These are phyloP conservation scores for Uronychia binucleata DNA, from an alignment of 73 alveolate genomes.

Conservation along the genomic window DNA sequence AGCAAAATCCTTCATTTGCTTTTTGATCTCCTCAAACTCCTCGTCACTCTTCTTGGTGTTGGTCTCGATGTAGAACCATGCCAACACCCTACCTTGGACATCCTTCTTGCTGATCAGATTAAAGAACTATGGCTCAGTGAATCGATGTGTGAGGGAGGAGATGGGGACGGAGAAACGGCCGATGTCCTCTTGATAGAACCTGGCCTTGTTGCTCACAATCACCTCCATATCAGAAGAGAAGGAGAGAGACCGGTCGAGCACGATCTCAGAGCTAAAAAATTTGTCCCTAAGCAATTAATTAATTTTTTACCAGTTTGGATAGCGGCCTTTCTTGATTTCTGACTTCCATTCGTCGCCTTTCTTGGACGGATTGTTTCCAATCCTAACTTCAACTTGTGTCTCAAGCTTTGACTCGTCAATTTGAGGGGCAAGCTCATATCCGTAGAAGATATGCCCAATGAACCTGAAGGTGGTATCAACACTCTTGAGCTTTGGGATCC, in stretches of 20 bases:
- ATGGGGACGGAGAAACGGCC: constrained; percentile 56
- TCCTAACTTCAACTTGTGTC: constrained; percentile 40
- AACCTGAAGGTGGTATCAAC: constrained; percentile 38
- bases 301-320: constrained; percentile 61
- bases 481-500: constrained; percentile 55
- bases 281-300: no score
- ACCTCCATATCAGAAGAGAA: constrained; percentile 59
- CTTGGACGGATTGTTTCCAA: constrained; percentile 37
- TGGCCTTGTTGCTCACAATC: constrained; percentile 1
- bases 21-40: constrained; percentile 1
- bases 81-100: constrained; percentile 45
- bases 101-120: constrained; percentile 37
- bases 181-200: constrained; percentile 5
- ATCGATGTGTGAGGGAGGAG: constrained; percentile 11
- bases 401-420: constrained; percentile 38
- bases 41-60: constrained; percentile 36
- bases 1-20: constrained; percentile 18
- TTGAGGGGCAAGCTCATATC: constrained; percentile 69
- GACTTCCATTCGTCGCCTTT: constrained; percentile 10
- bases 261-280: constrained; percentile 8
- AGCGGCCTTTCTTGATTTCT: constrained; percentile 28
- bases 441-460: constrained; percentile 42
- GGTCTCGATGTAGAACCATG: constrained; percentile 42
- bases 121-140: constrained; percentile 49
- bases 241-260: constrained; percentile 30